Conservation (phyloP, 257 asterid species). For the Prunella vulgaris region DNA sequence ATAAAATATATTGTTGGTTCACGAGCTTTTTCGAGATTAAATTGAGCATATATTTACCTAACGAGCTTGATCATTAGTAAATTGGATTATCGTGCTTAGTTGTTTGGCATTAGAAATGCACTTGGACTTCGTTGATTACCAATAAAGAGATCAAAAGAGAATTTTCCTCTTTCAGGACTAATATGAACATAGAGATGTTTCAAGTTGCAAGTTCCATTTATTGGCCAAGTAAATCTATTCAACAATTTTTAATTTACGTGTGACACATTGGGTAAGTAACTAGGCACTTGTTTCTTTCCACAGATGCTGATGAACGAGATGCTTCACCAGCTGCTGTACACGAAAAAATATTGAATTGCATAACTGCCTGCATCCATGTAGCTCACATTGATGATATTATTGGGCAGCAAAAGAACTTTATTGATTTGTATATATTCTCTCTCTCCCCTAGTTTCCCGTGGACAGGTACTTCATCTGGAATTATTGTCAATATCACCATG, state of each 20-base stretch:
- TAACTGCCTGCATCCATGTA: constrained; percentile 68
- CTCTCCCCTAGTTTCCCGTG: constrained; percentile 73
- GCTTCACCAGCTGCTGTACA: constrained; percentile 54
- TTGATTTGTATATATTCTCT: constrained; percentile 49
- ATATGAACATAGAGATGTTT: background rate
- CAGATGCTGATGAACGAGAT: constrained; percentile 61
- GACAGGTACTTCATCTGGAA: constrained; percentile 52
- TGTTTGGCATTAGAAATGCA: background rate
- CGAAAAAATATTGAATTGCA: constrained; percentile 60
- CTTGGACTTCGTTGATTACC: background rate
- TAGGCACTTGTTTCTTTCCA: constrained; percentile 27
- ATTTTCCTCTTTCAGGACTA: background rate
- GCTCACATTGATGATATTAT: constrained; percentile 66
- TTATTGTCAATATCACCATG: background rate
- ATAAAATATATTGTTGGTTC: too few species aligned
- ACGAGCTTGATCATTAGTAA: too few species aligned
- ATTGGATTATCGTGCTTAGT: too few species aligned
- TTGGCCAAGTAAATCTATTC: background rate
- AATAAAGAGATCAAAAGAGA: background rate
- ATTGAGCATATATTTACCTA: too few species aligned
- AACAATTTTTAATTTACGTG: background rate
- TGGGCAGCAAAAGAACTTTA: constrained; percentile 54
- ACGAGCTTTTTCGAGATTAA: too few species aligned
- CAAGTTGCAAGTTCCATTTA: background rate
- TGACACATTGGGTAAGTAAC: background rate